Evolutionary conservation across 192 early-diverging fungal species (phyloP), one percentile per base, ranked within the genome.

Genomic region (Coemansia sp.): DNA sequence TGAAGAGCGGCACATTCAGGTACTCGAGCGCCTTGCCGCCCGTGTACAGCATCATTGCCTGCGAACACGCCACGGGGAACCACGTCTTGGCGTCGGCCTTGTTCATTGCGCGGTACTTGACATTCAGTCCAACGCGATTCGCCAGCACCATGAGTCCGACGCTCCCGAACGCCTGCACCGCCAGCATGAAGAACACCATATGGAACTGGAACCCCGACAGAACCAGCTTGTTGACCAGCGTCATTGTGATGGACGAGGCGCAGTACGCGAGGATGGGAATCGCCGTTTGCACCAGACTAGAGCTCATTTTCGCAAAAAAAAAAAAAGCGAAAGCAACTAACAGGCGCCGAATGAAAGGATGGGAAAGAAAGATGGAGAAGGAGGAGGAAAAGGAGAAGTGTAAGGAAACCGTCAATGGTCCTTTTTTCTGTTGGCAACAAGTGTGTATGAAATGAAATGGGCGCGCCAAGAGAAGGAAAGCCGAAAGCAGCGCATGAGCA

Each of bases 31-130:
- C 91, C 76, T 97, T 97, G 58, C 92, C 92, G 56, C 96, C 97
- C 13, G 96, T 97, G 83, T 98, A 98, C 64, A 99, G 92, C 97
- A 99, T 99, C 43, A 89, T 85, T 5, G 94, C 94, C 43, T 97
- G 87, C 48, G 90, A 85, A 63, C 88, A 68, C 7, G 95, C 90
- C 71, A 99, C 94, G 2, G 90, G 87, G 65, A 98, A 89, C 95
- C 95, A 91, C 61, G 86, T 88, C 32, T 75, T 85, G 42, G 87
- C 88, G 58, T 91, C 88, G n/a, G 77, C 63, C 50, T 65, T 81
- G 68, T 90, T 88, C 57, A 91, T 84, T 10, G 74, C 77, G 50
- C 91, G 89, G 79, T 86, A 92, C 61, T 88, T 86, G 62, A 82
- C 72, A 85, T 88, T 69, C 79, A 76, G 70, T 67, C 84, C 66